A percentile compares a stretch with the other conserved stretches of the same genome.
Evolutionary conservation across 495 filamentous ascomycete species (phyloP).

Genomic region (Symbiotaphrina buchneri): DNA sequence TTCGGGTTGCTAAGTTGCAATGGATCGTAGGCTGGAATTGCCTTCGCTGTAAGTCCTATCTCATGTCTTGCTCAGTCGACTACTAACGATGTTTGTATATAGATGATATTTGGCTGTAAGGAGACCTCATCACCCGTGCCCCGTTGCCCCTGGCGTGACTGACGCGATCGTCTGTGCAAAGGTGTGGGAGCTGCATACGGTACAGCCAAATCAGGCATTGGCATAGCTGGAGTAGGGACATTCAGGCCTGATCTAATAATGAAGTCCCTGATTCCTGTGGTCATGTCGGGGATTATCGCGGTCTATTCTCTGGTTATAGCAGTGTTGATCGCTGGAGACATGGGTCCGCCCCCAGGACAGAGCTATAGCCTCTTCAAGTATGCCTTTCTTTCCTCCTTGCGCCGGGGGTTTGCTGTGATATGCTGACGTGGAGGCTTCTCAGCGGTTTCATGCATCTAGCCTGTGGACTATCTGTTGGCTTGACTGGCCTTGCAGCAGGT

Average conservation of each 20-base stretch:
- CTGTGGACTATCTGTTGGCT: conserved; percentile 74
- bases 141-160: too few species aligned
- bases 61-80: not conserved
- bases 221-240: conserved; percentile 82
- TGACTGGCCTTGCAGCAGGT: conserved; percentile 85
- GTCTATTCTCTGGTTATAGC: conserved; percentile 94
- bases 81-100: conserved; percentile 4
- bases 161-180: too few species aligned
- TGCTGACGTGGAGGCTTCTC: conserved; percentile 8
- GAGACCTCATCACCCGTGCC: not conserved
- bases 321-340: conserved; percentile 75
- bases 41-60: conserved; percentile 56
- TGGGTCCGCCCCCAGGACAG: conserved; percentile 36
- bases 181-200: conserved; percentile 89
- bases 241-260: conserved; percentile 92
- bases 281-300: conserved; percentile 99
- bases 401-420: not conserved
- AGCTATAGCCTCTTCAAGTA: conserved; percentile 70
- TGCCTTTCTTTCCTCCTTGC: conserved; percentile 7
- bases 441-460: conserved; percentile 85
- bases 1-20: conserved; percentile 5
- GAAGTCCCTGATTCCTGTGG: conserved; percentile 94
- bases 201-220: conserved; percentile 91
- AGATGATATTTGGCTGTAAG: conserved; percentile 85
- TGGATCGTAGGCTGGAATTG: conserved; percentile 50